Evolutionary conservation across 441 rosid species (phyloP), one percentile per base, ranked within the genome.

Genomic region (Pelargonium citronellum): DNA sequence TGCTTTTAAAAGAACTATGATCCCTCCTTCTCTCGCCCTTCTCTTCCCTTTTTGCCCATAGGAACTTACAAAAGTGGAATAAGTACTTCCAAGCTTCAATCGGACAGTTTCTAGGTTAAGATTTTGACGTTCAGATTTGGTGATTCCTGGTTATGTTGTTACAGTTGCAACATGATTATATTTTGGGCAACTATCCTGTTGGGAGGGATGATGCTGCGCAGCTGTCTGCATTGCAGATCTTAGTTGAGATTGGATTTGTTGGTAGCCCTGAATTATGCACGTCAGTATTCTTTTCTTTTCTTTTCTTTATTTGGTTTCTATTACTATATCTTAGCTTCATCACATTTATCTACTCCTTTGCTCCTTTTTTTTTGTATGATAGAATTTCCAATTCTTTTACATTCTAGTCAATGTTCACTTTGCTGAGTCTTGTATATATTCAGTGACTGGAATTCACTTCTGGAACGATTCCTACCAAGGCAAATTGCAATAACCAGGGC

Each of bases 181-280:
- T 92, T 68, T 73, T 85, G 82, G 99, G 99, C 67, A 92, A 92
- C 81, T 92, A 92, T 86, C 99, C 99, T 55, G 95, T 92, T 78
- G 99, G 98, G 77, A 89, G 97, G 83, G 99, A 95, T 80, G 98
- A 89, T 85, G 98, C 98, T 81, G 98, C 97, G 1, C 98, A 92
- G 75, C 79, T 95, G 72, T 95, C 97, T 77, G 99, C 98, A 47
- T 81, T 95, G 82, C 99, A 95, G 75, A 95, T 95, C 77, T 83
- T 95, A 72, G 97, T 88, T 73, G 99, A 92, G 75, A 87, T 92
- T 79, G 98, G 98, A 72, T 87, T 85, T 88, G 86, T 89, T 74
- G 82, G 78, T 79, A 87, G 78, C 76, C 98, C 98, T n/a, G 98
- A 95, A 82, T 83, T 89, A 69, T 95, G 92, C 96, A 85, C 85